phyloP scores from a whole-genome alignment of 106 monocot species.

The Dactylorhiza incarnata region DNA sequence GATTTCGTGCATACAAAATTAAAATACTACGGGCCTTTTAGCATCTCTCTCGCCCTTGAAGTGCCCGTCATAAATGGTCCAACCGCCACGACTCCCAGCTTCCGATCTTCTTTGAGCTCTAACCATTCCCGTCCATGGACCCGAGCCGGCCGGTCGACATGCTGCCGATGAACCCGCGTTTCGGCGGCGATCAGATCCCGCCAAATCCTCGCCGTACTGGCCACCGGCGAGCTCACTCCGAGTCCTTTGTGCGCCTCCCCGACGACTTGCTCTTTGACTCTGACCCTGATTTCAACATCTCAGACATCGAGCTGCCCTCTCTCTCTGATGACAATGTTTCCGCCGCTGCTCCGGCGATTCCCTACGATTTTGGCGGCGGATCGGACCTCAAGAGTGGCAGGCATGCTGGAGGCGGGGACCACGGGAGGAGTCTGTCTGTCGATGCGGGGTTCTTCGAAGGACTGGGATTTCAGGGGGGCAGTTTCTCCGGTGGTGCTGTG shows the following conservation, averaged over 20 bases:
- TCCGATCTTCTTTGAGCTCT: neutral
- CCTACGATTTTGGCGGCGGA: neutral
- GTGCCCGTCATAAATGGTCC: no score
- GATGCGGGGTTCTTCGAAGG: conserved; percentile 82
- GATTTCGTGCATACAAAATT: no score
- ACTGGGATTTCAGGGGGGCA: conserved; percentile 25
- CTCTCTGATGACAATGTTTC: conserved; percentile 9
- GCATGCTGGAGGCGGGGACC: conserved; percentile 7
- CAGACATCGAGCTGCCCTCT: conserved; percentile 4
- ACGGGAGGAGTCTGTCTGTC: conserved; percentile 63
- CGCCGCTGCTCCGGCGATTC: neutral
- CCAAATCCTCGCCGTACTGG: conserved; percentile 7
- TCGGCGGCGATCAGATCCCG: neutral
- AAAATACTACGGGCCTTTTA: no score
- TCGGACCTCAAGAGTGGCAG: neutral
- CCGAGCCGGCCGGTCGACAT: neutral
- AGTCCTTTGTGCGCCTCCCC: conserved; percentile 73
- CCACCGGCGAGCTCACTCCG: conserved; percentile 83
- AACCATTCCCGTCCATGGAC: neutral
- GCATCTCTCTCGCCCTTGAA: no score
- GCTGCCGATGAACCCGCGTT: neutral
- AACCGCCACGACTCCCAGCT: no score
- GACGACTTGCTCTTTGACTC: conserved; percentile 78
- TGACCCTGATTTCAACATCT: conserved; percentile 55
- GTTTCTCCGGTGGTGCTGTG: neutral